Percentiles rank a stretch among this genome's conserved stretches.
Conservation (phyloP, 306 rosid genomes). For the Trichosanthes cucumerina region DNA sequence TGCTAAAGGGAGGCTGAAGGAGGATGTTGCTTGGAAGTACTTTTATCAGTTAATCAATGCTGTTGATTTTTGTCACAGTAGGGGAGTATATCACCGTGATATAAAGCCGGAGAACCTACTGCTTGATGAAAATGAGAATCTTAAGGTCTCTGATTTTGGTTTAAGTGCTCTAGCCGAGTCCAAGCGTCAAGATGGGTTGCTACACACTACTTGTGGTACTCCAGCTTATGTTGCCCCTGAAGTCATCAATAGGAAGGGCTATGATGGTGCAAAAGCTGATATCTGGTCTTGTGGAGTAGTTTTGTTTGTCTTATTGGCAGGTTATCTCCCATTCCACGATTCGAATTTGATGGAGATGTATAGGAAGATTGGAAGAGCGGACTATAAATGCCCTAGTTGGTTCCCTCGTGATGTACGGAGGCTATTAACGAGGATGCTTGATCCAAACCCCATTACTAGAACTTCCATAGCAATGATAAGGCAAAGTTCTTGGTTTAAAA, state of each 20-base stretch:
- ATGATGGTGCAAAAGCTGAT: slow-evolving; percentile 90
- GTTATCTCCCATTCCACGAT: slow-evolving; percentile 79
- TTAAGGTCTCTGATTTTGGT: slow-evolving; percentile 89
- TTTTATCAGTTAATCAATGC: slow-evolving; percentile 68
- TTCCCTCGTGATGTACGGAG: slow-evolving; percentile 52
- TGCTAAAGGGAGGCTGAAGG: slow-evolving; percentile 68
- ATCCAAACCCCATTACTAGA: slow-evolving; percentile 64
- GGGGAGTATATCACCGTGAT: slow-evolving; percentile 88
- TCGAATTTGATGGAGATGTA: slow-evolving; percentile 81
- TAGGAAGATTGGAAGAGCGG: slow-evolving; percentile 67
- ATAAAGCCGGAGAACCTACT: slow-evolving; percentile 85
- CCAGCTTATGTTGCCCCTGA: slow-evolving; percentile 97
- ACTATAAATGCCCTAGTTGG: slow-evolving; percentile 56
- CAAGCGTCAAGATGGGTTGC: slow-evolving; percentile 47
- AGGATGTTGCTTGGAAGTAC: slow-evolving; percentile 56
- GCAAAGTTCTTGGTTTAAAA: slow-evolving; percentile 55
- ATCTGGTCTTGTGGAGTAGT: slow-evolving; percentile 94
- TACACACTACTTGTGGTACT: slow-evolving; percentile 86
- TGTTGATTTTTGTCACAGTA: slow-evolving; percentile 77
- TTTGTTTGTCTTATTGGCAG: slow-evolving; percentile 70
- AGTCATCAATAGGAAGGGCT: slow-evolving; percentile 66
- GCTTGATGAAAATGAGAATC: slow-evolving; percentile 62
- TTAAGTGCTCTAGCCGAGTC: slow-evolving; percentile 66
- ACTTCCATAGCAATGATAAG: slow-evolving; percentile 41
- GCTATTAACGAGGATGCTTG: slow-evolving; percentile 40